These are phyloP conservation scores for Pichia cactophila DNA, from an alignment of 1,139 yeast genomes.

Conservation along the genomic window DNA sequence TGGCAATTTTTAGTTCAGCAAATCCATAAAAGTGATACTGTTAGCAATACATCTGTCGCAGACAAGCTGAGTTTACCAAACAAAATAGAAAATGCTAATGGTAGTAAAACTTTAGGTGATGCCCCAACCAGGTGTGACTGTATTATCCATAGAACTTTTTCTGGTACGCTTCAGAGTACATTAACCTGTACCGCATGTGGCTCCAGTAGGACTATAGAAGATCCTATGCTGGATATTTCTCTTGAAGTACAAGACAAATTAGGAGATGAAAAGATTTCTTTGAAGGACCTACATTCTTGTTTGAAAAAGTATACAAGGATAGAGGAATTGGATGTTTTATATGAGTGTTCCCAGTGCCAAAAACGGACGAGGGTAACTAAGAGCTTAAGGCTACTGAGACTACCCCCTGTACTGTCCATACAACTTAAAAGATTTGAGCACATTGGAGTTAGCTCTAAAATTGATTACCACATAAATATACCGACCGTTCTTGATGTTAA, in stretches of 20 bases:
- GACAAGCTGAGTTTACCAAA: conserved; percentile 20
- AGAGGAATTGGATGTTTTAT: conserved; percentile 69
- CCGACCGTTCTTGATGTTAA: conserved; percentile 69
- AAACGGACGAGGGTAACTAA: conserved; percentile 60
- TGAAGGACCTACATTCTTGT: conserved; percentile 47
- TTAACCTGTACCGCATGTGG: conserved; percentile 69
- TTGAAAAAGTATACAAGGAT: conserved; percentile 66
- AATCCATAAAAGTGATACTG: conserved; percentile 49
- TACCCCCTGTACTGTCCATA: conserved; percentile 73
- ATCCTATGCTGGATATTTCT: conserved; percentile 86
- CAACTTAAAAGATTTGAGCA: conserved; percentile 90
- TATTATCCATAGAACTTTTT: conserved; percentile 71
- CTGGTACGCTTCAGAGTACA: conserved; percentile 67
- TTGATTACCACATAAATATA: conserved; percentile 65
- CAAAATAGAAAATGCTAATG: conserved; percentile 3
- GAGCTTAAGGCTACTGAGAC: conserved; percentile 54
- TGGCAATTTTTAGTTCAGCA: conserved; percentile 87
- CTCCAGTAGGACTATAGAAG: conserved; percentile 59
- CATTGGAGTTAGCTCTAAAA: conserved; percentile 55
- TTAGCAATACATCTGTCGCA: conserved; percentile 11
- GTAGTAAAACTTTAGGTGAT: not conserved
- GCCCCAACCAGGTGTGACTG: conserved; percentile 47
- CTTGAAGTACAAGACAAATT: conserved; percentile 48
- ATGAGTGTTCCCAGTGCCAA: conserved; percentile 61
- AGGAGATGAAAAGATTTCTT: conserved; percentile 14